Evolutionary conservation across 768 basidiomycete genomes (phyloP).

Genomic region (Suillus lakei): DNA sequence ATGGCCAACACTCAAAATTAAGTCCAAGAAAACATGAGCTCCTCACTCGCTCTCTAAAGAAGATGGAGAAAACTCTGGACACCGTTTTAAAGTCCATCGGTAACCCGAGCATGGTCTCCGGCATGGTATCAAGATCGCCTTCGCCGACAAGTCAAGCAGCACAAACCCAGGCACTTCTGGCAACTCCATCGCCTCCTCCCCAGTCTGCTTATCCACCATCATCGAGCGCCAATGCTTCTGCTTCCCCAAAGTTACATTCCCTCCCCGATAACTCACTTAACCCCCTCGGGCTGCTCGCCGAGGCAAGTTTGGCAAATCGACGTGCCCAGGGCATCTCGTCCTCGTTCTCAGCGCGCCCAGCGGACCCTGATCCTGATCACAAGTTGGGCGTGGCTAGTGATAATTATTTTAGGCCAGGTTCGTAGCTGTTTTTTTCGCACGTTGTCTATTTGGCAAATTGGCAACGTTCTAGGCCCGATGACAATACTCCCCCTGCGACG

Average conservation of each 20-base stretch:
- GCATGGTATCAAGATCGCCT: conserved; percentile 82
- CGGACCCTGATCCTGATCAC: conserved; percentile 43
- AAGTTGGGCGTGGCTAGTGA: conserved; percentile 83
- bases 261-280: conserved; percentile 93
- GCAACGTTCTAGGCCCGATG: conserved; percentile 68
- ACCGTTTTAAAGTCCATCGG: conserved; percentile 89
- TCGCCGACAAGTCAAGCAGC: conserved; percentile 63
- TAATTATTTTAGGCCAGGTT: conserved; percentile 92
- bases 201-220: conserved; percentile 38
- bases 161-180: conserved; percentile 61
- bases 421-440: conserved; percentile 22
- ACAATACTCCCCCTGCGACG: conserved; percentile 83
- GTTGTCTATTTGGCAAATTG: conserved; percentile 11
- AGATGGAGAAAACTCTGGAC: conserved; percentile 93
- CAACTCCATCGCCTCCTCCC: conserved; percentile 54
- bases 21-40: conserved; percentile 80
- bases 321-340: conserved; percentile 55
- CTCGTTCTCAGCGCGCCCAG: conserved; percentile 44
- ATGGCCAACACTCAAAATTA: conserved; percentile 33
- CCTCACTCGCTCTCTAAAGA: conserved; percentile 78
- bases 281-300: conserved; percentile 90
- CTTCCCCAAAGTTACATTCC: conserved; percentile 87
- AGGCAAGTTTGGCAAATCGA: conserved; percentile 82
- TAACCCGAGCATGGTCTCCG: conserved; percentile 77
- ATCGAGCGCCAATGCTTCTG: conserved; percentile 31